phyloP scores from a whole-genome alignment of 2,329 filamentous ascomycete genomes.

The Aspergillus ustus region DNA sequence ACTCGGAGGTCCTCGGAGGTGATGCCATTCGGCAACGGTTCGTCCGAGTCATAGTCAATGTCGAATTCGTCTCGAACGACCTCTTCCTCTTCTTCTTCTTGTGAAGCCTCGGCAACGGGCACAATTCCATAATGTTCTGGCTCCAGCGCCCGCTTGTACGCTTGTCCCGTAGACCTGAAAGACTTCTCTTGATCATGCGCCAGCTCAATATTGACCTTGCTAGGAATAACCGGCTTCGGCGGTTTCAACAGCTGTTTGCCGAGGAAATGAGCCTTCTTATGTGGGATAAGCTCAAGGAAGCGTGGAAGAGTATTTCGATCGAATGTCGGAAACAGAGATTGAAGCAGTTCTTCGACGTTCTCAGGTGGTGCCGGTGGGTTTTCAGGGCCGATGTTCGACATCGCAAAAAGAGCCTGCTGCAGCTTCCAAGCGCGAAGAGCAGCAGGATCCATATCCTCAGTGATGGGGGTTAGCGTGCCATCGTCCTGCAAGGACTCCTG shows the following conservation, averaged over 20 bases:
- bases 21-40: constrained; percentile 68
- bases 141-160: constrained; percentile 55
- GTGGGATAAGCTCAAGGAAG: constrained; percentile 82
- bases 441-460: constrained; percentile 47
- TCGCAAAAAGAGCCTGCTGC: constrained; percentile 53
- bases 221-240: constrained; percentile 80
- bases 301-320: constrained; percentile 73
- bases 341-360: constrained; percentile 74
- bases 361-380: constrained; percentile 71
- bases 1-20: constrained; percentile 81
- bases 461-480: constrained; percentile 31
- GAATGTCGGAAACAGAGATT: constrained; percentile 81
- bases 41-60: constrained; percentile 63
- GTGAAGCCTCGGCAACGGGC: constrained; percentile 48
- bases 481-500: constrained; percentile 33
- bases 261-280: constrained; percentile 76
- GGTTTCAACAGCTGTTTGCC: constrained; percentile 79
- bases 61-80: constrained; percentile 54
- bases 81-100: constrained; percentile 57
- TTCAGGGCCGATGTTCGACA: constrained; percentile 57
- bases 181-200: constrained; percentile 83
- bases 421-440: constrained; percentile 50
- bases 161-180: constrained; percentile 74
- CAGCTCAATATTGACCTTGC: constrained; percentile 86
- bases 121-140: constrained; percentile 63